A percentile compares a stretch with the other conserved stretches of the same genome.
Conservation (phyloP, 2,329 filamentous ascomycete genomes). For the Didymella keratinophila region DNA sequence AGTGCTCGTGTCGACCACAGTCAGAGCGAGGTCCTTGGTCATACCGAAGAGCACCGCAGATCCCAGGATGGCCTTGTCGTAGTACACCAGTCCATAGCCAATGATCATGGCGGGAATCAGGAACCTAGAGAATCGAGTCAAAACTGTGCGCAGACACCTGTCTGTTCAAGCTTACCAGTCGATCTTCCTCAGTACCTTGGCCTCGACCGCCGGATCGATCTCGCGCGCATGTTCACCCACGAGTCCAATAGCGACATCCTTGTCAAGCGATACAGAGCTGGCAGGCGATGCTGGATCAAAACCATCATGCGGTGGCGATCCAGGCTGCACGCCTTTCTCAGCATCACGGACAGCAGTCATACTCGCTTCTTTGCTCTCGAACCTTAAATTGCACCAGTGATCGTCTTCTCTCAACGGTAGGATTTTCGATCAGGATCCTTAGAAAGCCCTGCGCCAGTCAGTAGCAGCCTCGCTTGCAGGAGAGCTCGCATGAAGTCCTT, state of each 20-base stretch:
- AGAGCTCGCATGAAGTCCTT: constrained; percentile 59
- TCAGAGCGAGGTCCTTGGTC: constrained; percentile 71
- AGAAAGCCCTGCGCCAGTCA: constrained; percentile 45
- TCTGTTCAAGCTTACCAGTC: constrained; percentile 55
- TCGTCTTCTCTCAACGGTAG: background rate
- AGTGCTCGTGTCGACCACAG: constrained; percentile 59
- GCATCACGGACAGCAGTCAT: constrained; percentile 5
- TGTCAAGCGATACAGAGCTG: constrained; percentile 47
- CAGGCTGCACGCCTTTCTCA: constrained; percentile 24
- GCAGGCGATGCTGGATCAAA: constrained; percentile 24
- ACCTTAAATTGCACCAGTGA: background rate
- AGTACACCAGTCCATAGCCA: constrained; percentile 72
- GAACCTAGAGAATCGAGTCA: constrained; percentile 49
- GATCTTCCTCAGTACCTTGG: constrained; percentile 69
- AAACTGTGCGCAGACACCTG: background rate
- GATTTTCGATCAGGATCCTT: background rate
- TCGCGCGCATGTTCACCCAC: constrained; percentile 64
- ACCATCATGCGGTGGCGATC: constrained; percentile 24
- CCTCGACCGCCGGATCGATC: constrained; percentile 64
- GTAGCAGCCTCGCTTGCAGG: constrained; percentile 30
- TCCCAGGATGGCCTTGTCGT: constrained; percentile 78
- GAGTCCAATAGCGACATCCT: constrained; percentile 66
- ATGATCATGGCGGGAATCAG: constrained; percentile 71
- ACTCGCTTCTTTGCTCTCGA: background rate
- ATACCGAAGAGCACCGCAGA: constrained; percentile 78